Conservation (phyloP, 2,329 filamentous ascomycete genomes). For the Ascochyta lentis region DNA sequence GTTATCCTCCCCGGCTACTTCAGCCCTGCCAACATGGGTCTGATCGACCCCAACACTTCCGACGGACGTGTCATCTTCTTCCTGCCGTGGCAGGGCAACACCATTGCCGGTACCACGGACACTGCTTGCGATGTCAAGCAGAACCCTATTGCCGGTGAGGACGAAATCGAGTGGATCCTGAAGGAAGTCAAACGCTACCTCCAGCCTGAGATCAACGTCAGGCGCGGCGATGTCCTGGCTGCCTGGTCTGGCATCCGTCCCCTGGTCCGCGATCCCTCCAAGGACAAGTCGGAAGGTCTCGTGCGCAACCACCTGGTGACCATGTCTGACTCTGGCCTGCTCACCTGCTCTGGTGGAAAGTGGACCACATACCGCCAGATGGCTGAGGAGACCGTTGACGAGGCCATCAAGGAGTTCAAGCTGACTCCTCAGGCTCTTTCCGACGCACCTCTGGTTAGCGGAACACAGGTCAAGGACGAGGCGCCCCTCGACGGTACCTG, state of each 20-base stretch:
- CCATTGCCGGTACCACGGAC: slow-evolving; percentile 88
- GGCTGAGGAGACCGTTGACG: slow-evolving; percentile 88
- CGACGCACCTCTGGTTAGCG: slow-evolving; percentile 71
- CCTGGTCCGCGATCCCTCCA: slow-evolving; percentile 84
- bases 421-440: slow-evolving; percentile 64
- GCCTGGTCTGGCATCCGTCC: slow-evolving; percentile 90
- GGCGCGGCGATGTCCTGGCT: slow-evolving; percentile 84
- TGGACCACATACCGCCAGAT: slow-evolving; percentile 95
- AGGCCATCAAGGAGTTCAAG: slow-evolving; percentile 73
- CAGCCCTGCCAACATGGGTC: slow-evolving; percentile 83
- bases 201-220: slow-evolving; percentile 82
- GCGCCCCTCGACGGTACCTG: slow-evolving; percentile 75
- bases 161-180: slow-evolving; percentile 88
- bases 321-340: slow-evolving; percentile 76
- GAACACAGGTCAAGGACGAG: slow-evolving; percentile 75
- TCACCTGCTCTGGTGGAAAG: slow-evolving; percentile 88
- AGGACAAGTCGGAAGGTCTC: slow-evolving; percentile 83
- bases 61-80: slow-evolving; percentile 93
- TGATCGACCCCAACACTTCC: slow-evolving; percentile 85
- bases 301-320: slow-evolving; percentile 87
- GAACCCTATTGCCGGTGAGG: slow-evolving; percentile 79
- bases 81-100: slow-evolving; percentile 91
- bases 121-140: slow-evolving; percentile 73
- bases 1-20: slow-evolving; percentile 88
- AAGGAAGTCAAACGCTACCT: slow-evolving; percentile 83